Conservation (phyloP, 495 filamentous ascomycete genomes). For the Hypoxylon lenormandii region DNA sequence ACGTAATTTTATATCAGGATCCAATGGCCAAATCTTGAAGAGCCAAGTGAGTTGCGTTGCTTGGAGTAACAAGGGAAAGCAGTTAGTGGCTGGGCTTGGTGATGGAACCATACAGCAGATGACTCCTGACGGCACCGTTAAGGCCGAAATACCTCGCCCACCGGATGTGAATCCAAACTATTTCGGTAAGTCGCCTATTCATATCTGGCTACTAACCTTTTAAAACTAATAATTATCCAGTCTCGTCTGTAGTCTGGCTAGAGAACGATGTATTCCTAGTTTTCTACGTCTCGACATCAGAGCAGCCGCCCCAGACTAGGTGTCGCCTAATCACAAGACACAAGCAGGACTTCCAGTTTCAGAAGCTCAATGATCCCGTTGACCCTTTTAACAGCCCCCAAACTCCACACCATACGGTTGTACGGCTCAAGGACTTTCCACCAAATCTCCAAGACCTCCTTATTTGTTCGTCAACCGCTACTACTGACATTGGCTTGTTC, state of each 20-base stretch:
- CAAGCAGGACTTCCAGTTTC: conserved; percentile 70
- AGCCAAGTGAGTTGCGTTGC: conserved; percentile 82
- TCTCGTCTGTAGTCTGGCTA: conserved; percentile 88
- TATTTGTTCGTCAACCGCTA: conserved; percentile 82
- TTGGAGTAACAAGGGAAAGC: conserved; percentile 94
- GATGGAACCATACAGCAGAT: conserved; percentile 86
- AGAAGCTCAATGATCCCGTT: conserved; percentile 77
- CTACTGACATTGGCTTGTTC: conserved; percentile 79
- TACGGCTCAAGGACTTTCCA: conserved; percentile 78
- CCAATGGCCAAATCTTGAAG: conserved; percentile 74
- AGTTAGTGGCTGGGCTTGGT: conserved; percentile 86
- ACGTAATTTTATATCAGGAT: conserved; percentile 67
- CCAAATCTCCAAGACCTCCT: conserved; percentile 82
- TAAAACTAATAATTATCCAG: conserved; percentile 57
- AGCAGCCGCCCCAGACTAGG: conserved; percentile 68
- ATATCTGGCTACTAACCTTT: conserved; percentile 32
- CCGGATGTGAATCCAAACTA: conserved; percentile 72
- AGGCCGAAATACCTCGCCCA: conserved; percentile 82
- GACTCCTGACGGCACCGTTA: conserved; percentile 79
- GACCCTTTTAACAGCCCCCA: conserved; percentile 74
- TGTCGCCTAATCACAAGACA: conserved; percentile 82
- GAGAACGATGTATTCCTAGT: conserved; percentile 86
- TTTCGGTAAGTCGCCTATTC: conserved; percentile 68
- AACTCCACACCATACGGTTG: conserved; percentile 79
- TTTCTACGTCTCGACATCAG: conserved; percentile 73